phyloP scores from a whole-genome alignment of 352 stramenopile species.

The Globisporangium canariense region DNA sequence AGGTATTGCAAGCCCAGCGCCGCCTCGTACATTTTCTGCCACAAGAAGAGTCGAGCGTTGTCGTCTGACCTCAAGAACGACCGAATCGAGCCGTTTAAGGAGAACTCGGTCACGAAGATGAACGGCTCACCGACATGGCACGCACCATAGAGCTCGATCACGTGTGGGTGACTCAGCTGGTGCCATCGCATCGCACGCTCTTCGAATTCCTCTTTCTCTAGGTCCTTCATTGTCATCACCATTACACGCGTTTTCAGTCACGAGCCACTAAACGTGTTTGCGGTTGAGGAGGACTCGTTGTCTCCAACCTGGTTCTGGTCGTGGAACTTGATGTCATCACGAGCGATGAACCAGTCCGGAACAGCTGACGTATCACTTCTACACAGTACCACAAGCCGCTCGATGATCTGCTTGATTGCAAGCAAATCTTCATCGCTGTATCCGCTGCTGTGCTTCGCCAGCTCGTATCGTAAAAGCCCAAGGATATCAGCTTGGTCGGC shows the following conservation, averaged over 20 bases:
- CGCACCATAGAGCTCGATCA: background rate
- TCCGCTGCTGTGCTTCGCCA: background rate
- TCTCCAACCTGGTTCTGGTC: background rate
- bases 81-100: background rate
- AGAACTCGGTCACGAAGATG: background rate
- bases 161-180: background rate
- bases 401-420: background rate
- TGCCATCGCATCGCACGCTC: background rate
- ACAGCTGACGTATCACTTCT: background rate
- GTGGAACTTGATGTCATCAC: background rate
- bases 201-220: background rate
- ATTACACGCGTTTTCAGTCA: slow-evolving; percentile 4
- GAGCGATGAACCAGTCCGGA: background rate
- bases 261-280: background rate
- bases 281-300: background rate
- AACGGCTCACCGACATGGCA: background rate
- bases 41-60: background rate
- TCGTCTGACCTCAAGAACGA: background rate
- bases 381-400: background rate
- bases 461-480: background rate
- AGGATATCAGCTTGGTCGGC: background rate
- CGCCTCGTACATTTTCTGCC: background rate
- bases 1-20: background rate
- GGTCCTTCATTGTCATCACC: background rate
- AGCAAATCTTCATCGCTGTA: background rate